Percentiles rank a stretch among this genome's conserved stretches.
These are phyloP conservation scores for Alnus glutinosa DNA, from an alignment of 306 rosid genomes.

Conservation along the genomic window DNA sequence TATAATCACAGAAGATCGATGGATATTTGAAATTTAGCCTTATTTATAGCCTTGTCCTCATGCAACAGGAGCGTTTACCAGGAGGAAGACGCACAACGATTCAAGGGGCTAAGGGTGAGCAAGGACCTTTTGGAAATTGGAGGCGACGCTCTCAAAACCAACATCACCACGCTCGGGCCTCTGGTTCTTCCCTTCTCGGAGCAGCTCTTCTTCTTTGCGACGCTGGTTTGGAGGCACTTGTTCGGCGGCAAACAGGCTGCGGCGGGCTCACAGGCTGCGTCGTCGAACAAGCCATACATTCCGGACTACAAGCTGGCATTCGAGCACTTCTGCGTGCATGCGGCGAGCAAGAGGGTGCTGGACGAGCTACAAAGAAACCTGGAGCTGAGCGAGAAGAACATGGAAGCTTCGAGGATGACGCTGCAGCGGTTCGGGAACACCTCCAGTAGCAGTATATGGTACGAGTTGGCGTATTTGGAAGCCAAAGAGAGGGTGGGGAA, in stretches of 20 bases:
- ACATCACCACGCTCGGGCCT: slow-evolving; percentile 94
- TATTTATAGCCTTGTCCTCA: too few species aligned
- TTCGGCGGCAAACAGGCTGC: slow-evolving; percentile 43
- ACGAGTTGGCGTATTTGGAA: slow-evolving; percentile 87
- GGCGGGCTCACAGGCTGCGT: slow-evolving; percentile 6
- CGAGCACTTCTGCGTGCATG: slow-evolving; percentile 92
- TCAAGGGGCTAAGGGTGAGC: slow-evolving; percentile 87
- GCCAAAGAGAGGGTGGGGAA: slow-evolving; percentile 73
- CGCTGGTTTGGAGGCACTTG: slow-evolving; percentile 71
- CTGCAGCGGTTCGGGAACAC: slow-evolving; percentile 92
- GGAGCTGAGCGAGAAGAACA: slow-evolving; percentile 73
- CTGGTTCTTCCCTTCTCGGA: slow-evolving; percentile 87
- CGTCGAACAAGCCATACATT: slow-evolving; percentile 72
- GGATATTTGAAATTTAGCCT: too few species aligned
- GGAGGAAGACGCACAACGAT: slow-evolving; percentile 82
- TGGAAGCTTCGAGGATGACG: slow-evolving; percentile 90
- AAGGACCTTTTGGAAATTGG: slow-evolving; percentile 86
- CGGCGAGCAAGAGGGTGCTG: slow-evolving; percentile 74
- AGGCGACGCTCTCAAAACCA: slow-evolving; percentile 92
- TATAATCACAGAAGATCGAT: too few species aligned
- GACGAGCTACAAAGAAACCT: slow-evolving; percentile 88
- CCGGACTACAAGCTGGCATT: slow-evolving; percentile 93
- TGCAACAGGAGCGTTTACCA: slow-evolving; percentile 76
- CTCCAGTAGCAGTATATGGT: slow-evolving; percentile 96
- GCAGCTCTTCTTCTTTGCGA: slow-evolving; percentile 78